Evolutionary conservation across 2,329 filamentous ascomycete genomes (phyloP).

Genomic region (Epichloe sp.): DNA sequence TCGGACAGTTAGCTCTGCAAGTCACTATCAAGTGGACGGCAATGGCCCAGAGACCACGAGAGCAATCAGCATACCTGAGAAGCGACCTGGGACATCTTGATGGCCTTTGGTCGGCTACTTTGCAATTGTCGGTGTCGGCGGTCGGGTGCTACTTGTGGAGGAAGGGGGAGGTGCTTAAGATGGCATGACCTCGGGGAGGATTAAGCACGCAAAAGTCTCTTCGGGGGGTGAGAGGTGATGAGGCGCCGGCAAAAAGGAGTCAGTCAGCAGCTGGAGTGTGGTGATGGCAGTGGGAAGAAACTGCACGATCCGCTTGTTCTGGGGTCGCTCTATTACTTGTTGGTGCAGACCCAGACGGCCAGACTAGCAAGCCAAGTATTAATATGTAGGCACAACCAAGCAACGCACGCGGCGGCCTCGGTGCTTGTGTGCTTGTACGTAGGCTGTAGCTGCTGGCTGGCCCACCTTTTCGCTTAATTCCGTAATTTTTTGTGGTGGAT

Average conservation of each 20-base stretch:
- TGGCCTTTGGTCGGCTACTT: slow-evolving; percentile 18
- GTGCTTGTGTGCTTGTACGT: too few relatives aligned
- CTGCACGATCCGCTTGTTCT: slow-evolving; percentile 8
- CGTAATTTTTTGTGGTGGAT: slow-evolving; percentile 14
- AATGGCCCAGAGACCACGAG: neutral
- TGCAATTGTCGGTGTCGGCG: slow-evolving; percentile 33
- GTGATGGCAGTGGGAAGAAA: slow-evolving; percentile 10
- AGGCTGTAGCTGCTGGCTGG: slow-evolving; percentile 1
- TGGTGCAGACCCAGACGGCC: too few relatives aligned
- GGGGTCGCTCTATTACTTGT: neutral
- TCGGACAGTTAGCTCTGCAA: neutral
- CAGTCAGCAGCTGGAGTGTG: slow-evolving; percentile 4
- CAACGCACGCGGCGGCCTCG: neutral
- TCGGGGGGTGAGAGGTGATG: slow-evolving; percentile 8
- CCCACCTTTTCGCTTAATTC: slow-evolving; percentile 11
- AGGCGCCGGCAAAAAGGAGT: slow-evolving; percentile 4
- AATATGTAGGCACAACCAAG: too few relatives aligned
- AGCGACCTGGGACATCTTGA: slow-evolving; percentile 46
- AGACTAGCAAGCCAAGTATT: too few relatives aligned
- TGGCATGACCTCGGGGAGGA: slow-evolving; percentile 25
- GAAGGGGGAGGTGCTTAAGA: slow-evolving; percentile 20
- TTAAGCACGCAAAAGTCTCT: slow-evolving; percentile 9
- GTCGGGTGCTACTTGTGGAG: slow-evolving; percentile 18
- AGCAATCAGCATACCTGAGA: slow-evolving; percentile 36
- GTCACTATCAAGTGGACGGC: neutral